Evolutionary conservation across 1,139 yeast species (phyloP).

Genomic region (Pneumocystis murina): DNA sequence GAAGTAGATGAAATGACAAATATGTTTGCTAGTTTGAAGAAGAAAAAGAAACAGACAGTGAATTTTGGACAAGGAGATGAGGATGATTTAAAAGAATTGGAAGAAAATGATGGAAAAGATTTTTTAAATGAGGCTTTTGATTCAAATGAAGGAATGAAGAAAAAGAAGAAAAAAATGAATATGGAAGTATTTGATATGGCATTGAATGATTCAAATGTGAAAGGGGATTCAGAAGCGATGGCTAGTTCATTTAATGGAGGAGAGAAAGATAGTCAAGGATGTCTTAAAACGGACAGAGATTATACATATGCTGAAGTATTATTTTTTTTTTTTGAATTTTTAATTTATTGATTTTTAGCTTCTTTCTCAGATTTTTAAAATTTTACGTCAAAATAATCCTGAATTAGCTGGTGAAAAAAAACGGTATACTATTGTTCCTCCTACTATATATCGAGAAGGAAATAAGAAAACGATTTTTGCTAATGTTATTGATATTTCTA

Average conservation of each 20-base stretch:
- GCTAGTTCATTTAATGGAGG: conserved; percentile 2
- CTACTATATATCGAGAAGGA: conserved; percentile 93
- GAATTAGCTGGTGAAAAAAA: conserved; percentile 92
- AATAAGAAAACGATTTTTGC: conserved; percentile 90
- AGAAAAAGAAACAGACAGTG: conserved; percentile 34
- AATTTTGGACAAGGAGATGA: conserved; percentile 20
- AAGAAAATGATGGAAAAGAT: conserved; percentile 22
- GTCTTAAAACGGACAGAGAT: conserved; percentile 30
- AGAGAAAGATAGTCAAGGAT: conserved; percentile 6
- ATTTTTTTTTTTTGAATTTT: conserved; percentile 39
- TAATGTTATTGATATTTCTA: conserved; percentile 86
- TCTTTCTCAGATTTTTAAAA: conserved; percentile 33
- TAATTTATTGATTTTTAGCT: background rate
- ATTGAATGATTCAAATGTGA: conserved; percentile 6
- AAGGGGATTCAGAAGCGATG: conserved; percentile 10
- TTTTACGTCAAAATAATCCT: conserved; percentile 85
- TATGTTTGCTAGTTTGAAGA: conserved; percentile 34
- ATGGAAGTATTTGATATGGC: background rate
- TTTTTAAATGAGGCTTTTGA: conserved; percentile 10
- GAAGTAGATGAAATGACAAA: conserved; percentile 30
- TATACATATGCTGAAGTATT: conserved; percentile 66
- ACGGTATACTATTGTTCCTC: conserved; percentile 95
- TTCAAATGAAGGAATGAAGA: background rate
- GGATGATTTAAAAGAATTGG: conserved; percentile 22
- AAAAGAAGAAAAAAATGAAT: background rate